Conservation (phyloP, 2,329 filamentous ascomycete genomes). For the Escovopsis sp. region DNA sequence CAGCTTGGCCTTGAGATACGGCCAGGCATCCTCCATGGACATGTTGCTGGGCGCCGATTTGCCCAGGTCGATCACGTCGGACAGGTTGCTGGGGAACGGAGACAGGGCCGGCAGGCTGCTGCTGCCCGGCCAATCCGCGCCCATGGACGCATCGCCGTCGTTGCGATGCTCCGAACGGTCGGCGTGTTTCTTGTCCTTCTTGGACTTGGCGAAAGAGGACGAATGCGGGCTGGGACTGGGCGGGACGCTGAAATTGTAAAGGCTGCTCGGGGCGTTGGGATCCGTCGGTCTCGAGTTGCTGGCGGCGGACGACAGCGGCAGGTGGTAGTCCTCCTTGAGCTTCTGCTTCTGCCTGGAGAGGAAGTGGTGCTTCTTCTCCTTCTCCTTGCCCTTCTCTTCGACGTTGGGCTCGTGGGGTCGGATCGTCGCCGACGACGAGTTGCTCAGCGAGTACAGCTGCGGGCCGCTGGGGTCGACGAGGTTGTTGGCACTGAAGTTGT, state of each 20-base stretch:
- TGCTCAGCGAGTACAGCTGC: slow-evolving; percentile 59
- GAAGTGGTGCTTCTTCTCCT: slow-evolving; percentile 67
- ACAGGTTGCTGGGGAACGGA: slow-evolving; percentile 27
- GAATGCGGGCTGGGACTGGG: slow-evolving; percentile 53
- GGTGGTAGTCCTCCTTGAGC: slow-evolving; percentile 57
- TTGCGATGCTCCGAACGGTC: slow-evolving; percentile 42
- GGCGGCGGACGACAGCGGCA: slow-evolving; percentile 60
- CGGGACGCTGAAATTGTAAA: slow-evolving; percentile 67
- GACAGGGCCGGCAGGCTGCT: slow-evolving; percentile 34
- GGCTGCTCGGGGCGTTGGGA: slow-evolving; percentile 56
- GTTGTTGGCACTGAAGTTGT: slow-evolving; percentile 58
- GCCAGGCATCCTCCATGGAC: slow-evolving; percentile 74
- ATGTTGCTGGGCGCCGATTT: slow-evolving; percentile 49
- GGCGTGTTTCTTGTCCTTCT: slow-evolving; percentile 74
- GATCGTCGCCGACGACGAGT: slow-evolving; percentile 63
- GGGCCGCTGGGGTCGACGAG: slow-evolving; percentile 45
- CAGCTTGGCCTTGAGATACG: slow-evolving; percentile 60
- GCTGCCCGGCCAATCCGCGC: slow-evolving; percentile 37
- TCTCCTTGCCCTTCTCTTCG: slow-evolving; percentile 35
- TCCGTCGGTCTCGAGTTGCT: slow-evolving; percentile 67
- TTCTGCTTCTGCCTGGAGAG: slow-evolving; percentile 68
- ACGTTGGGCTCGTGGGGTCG: slow-evolving; percentile 42
- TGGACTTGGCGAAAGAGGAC: slow-evolving; percentile 62
- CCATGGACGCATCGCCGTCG: slow-evolving; percentile 35
- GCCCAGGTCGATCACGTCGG: slow-evolving; percentile 39